Percentiles rank a stretch among this genome's conserved stretches.
These are phyloP conservation scores for Carex parvula DNA, from an alignment of 176 grass and related monocot genomes.

Conservation along the genomic window DNA sequence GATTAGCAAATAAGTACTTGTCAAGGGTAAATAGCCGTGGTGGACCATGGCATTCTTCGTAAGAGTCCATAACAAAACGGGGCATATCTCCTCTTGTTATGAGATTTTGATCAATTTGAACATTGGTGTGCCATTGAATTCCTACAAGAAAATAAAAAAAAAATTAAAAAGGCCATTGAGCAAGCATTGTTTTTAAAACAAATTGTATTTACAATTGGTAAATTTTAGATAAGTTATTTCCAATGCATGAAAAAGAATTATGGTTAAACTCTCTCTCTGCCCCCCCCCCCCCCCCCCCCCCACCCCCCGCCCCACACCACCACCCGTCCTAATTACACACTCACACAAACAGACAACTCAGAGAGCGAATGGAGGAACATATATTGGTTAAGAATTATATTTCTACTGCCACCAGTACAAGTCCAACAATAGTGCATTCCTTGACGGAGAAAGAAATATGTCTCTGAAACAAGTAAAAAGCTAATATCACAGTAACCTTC, in stretches of 20 bases:
- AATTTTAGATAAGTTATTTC: not conserved
- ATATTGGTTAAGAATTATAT: conserved; percentile 1
- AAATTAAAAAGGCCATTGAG: not conserved
- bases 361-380: not conserved
- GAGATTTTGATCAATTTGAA: conserved; percentile 81
- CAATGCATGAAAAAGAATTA: not conserved
- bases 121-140: conserved; percentile 64
- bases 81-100: conserved; percentile 97
- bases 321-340: not conserved
- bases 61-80: conserved; percentile 94
- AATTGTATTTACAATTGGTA: not conserved
- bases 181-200: not conserved
- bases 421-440: not conserved
- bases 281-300: not conserved
- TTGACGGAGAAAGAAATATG: conserved; percentile 14
- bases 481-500: conserved; percentile 47
- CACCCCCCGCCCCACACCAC: not conserved
- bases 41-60: conserved; percentile 94
- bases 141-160: conserved; percentile 35
- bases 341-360: not conserved
- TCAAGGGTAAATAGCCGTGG: conserved; percentile 85
- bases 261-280: not conserved
- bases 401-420: not conserved
- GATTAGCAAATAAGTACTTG: conserved; percentile 49
- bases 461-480: not conserved